Evolutionary conservation across 176 grass and related monocot species (phyloP), one percentile per base, ranked within the genome.

Genomic region (Otatea glauca): DNA sequence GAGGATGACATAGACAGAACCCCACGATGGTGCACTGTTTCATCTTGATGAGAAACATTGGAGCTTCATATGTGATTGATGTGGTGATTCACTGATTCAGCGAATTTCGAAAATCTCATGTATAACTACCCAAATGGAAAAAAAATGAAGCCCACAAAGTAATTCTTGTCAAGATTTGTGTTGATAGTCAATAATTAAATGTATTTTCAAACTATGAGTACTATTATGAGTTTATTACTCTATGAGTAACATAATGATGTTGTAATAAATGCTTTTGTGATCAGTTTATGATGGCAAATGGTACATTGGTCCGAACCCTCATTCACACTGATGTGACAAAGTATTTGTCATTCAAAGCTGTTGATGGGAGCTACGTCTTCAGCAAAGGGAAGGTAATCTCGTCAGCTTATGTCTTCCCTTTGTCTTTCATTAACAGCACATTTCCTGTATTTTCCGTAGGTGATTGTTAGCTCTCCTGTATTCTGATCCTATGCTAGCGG

Each of bases 261-360:
- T 90, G 44, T 72, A 77, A 49, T 14, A 86, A 7, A 49, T 39
- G 13, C 79, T 86, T 91, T 1, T 73, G 6, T 90, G 63, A 55
- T 61, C 88, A 97, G 95, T 94, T 94, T 83, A 97, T 94, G 90
- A 97, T 97, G 95, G 95, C 95, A 82, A 97, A 94, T 84, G 95
- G 92, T 41, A 97, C 78, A 66, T 91, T 97, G 90, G 92, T 97
- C 55, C 90, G 92, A 48, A 91, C 90, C 60, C 90, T 97, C 67
- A 93, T 94, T 74, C 92, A 93, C 79, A 97, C 95, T 76, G 76
- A 92, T 51, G 95, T 97, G 15, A 93, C 92, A 21, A 97, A 94
- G 81, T 97, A 97, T 65, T 82, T 97, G 45, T 91, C 91, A 62
- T 97, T 97, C 75, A 97, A 97, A 89, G 91, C 92, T 77, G 91